These are phyloP conservation scores for Penicillium steckii DNA, from an alignment of 495 filamentous ascomycete genomes.

Conservation along the genomic window DNA sequence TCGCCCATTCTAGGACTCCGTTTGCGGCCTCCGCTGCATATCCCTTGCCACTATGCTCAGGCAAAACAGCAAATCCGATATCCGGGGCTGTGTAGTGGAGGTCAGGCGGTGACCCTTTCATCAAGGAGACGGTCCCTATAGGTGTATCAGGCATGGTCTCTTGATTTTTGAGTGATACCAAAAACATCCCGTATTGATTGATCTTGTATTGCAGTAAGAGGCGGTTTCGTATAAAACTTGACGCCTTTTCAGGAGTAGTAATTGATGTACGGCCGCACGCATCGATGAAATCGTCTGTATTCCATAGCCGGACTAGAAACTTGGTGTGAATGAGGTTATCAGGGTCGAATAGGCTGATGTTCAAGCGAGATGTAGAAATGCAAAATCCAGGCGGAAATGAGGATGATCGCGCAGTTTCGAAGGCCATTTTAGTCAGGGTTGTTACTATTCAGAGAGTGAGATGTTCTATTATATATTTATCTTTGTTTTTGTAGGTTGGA, in stretches of 20 bases:
- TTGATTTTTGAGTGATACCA: slow-evolving; percentile 20
- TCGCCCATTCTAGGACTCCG: slow-evolving; percentile 28
- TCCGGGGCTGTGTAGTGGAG: slow-evolving; percentile 29
- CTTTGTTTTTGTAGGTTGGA: no score
- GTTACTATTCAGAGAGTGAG: no score
- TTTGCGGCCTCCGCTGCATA: slow-evolving; percentile 38
- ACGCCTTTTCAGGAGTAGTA: slow-evolving; percentile 22
- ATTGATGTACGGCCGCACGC: slow-evolving; percentile 21
- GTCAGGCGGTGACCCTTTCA: slow-evolving; percentile 24
- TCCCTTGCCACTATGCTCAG: slow-evolving; percentile 31
- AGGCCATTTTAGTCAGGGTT: no score
- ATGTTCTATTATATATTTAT: no score
- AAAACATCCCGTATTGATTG: slow-evolving; percentile 29
- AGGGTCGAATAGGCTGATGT: slow-evolving; percentile 30
- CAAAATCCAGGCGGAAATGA: slow-evolving; percentile 21
- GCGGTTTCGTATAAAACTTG: slow-evolving; percentile 14
- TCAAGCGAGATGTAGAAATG: slow-evolving; percentile 33
- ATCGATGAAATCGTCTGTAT: slow-evolving; percentile 29
- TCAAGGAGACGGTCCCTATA: slow-evolving; percentile 30
- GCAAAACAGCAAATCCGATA: slow-evolving; percentile 34
- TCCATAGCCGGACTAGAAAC: slow-evolving; percentile 37
- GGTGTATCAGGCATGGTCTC: slow-evolving; percentile 5
- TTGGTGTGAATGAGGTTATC: slow-evolving; percentile 26
- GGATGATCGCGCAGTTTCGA: background rate
- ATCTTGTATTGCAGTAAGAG: slow-evolving; percentile 25